phyloP scores from a whole-genome alignment of 2,329 filamentous ascomycete species.

The Sclerotinia minor region DNA sequence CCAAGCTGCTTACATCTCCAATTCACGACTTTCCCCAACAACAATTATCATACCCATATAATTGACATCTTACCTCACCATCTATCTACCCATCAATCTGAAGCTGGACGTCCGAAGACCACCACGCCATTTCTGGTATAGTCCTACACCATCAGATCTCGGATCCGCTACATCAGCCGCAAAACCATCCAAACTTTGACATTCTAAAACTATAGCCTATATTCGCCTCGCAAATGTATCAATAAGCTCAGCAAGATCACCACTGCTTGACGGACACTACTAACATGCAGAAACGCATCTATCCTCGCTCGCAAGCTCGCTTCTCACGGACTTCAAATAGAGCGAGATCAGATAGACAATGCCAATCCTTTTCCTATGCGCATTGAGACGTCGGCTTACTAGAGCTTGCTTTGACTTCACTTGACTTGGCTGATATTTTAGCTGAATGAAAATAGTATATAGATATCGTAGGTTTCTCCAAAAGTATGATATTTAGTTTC shows the following conservation, averaged over 20 bases:
- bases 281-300: not conserved
- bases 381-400: conserved; percentile 14
- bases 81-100: conserved; percentile 1
- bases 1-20: conserved; percentile 5
- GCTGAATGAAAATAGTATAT: conserved; percentile 6
- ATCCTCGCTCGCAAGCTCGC: conserved; percentile 9
- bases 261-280: not conserved
- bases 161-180: conserved; percentile 12
- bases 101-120: conserved; percentile 15
- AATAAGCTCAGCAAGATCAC: conserved; percentile 1
- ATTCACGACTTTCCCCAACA: not conserved
- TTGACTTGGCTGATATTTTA: conserved; percentile 9
- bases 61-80: not conserved
- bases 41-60: not conserved
- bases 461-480: not conserved
- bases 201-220: not conserved
- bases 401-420: conserved; percentile 18
- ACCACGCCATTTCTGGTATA: not conserved
- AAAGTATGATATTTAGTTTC: not conserved
- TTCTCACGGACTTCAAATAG: conserved; percentile 12
- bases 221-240: not conserved
- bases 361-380: not conserved
- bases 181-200: conserved; percentile 14
- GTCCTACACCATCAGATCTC: conserved; percentile 5
- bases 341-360: conserved; percentile 17